Conservation (phyloP, 768 basidiomycete species). For the Multifurca ochricompacta region DNA sequence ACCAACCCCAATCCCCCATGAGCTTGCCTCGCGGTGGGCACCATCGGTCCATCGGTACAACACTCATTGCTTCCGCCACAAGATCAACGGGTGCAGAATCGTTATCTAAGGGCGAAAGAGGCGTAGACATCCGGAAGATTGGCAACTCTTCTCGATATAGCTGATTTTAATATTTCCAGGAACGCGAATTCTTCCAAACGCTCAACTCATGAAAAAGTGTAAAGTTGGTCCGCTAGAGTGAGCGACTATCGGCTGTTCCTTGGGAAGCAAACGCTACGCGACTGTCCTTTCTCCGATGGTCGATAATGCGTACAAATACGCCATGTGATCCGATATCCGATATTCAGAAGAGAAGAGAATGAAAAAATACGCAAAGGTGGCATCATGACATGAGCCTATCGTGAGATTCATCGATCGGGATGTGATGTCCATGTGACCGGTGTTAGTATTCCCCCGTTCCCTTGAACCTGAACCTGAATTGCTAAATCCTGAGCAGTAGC, state of each 20-base stretch:
- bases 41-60: no score
- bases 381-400: background rate
- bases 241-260: background rate
- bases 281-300: background rate
- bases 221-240: no score
- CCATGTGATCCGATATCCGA: background rate
- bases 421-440: no score
- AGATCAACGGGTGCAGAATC: background rate
- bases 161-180: background rate
- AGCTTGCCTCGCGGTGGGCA: background rate
- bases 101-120: slow-evolving; percentile 3
- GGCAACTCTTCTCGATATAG: background rate
- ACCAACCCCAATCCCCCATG: no score
- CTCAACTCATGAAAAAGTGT: no score
- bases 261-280: background rate
- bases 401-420: no score
- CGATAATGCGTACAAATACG: background rate
- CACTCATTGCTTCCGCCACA: no score
- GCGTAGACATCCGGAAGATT: background rate
- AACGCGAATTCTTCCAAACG: background rate
- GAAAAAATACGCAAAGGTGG: background rate
- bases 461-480: no score
- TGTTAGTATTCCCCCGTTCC: no score
- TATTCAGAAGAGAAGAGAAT: background rate
- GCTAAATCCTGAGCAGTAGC: no score